A percentile compares a stretch with the other conserved stretches of the same genome.
Conservation (phyloP, 176 grass and related monocot species). For the Lolium perenne region DNA sequence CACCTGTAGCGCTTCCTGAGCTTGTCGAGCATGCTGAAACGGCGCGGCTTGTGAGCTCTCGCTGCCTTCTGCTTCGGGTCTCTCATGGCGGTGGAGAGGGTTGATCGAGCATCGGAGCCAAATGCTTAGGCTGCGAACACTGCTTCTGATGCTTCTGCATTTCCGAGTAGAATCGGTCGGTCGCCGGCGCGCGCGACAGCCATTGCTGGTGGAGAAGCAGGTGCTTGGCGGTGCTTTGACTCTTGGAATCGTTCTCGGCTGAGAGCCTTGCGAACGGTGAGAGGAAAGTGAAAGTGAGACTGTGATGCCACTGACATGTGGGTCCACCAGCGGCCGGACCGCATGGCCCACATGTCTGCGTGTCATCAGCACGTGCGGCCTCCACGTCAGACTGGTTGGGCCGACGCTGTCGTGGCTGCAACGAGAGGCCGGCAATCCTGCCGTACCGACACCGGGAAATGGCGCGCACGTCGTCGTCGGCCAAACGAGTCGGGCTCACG, state of each 20-base stretch:
- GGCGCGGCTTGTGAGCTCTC: slow-evolving; percentile 39
- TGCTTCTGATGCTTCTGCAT: background rate
- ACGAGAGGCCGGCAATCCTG: background rate
- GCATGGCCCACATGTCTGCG: background rate
- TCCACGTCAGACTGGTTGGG: background rate
- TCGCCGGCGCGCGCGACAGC: background rate
- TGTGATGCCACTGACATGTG: background rate
- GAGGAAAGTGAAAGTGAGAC: background rate
- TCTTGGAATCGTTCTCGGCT: background rate
- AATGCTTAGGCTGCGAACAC: background rate
- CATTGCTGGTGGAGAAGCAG: slow-evolving; percentile 10
- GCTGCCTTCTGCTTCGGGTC: slow-evolving; percentile 39
- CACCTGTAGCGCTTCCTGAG: slow-evolving; percentile 64
- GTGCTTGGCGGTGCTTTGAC: background rate
- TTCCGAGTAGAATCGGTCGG: background rate
- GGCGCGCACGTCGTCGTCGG: slow-evolving; percentile 35
- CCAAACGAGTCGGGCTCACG: slow-evolving; percentile 40
- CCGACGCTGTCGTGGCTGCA: background rate
- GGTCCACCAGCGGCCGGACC: background rate
- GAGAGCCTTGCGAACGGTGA: too few species aligned
- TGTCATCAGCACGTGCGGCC: background rate
- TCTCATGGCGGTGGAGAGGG: slow-evolving; percentile 36
- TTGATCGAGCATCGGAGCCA: background rate
- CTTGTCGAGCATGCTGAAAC: slow-evolving; percentile 45
- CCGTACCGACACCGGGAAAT: slow-evolving; percentile 19